These are phyloP conservation scores for Chrysanthemum makinoi DNA, from an alignment of 129 eudicot species.

Conservation along the genomic window DNA sequence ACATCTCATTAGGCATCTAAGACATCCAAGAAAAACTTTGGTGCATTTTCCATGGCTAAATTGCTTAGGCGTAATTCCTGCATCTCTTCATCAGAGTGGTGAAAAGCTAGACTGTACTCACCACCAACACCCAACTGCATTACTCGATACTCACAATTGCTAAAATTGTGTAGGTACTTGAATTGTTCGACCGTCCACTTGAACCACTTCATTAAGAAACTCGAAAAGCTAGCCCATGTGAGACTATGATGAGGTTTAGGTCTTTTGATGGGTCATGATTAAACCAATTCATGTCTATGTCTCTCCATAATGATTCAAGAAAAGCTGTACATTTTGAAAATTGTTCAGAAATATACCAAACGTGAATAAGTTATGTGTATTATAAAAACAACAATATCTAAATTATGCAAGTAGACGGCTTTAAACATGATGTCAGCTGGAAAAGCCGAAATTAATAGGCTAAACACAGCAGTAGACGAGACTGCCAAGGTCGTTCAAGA, in stretches of 20 bases:
- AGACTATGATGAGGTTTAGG: slow-evolving; percentile 64
- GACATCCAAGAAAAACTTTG: too few species aligned
- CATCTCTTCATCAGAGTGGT: slow-evolving; percentile 71
- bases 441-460: too few species aligned
- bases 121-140: slow-evolving; percentile 75
- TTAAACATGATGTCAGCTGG: too few species aligned
- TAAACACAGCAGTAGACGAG: too few species aligned
- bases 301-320: slow-evolving; percentile 92
- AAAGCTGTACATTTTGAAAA: slow-evolving; percentile 53
- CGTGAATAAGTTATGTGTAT: too few species aligned
- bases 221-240: slow-evolving; percentile 74
- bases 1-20: too few species aligned
- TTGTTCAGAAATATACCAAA: not conserved
- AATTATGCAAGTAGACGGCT: too few species aligned
- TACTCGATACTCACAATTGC: slow-evolving; percentile 72
- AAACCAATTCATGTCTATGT: slow-evolving; percentile 81
- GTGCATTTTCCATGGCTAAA: too few species aligned
- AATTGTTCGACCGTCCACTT: slow-evolving; percentile 91
- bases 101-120: slow-evolving; percentile 75
- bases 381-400: too few species aligned
- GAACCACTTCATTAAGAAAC: slow-evolving; percentile 95
- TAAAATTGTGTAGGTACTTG: slow-evolving; percentile 65
- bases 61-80: too few species aligned
- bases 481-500: too few species aligned
- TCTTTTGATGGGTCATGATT: slow-evolving; percentile 47